Conservation (phyloP, 768 basidiomycete species). For the Gloeopeniophorella convolvens region DNA sequence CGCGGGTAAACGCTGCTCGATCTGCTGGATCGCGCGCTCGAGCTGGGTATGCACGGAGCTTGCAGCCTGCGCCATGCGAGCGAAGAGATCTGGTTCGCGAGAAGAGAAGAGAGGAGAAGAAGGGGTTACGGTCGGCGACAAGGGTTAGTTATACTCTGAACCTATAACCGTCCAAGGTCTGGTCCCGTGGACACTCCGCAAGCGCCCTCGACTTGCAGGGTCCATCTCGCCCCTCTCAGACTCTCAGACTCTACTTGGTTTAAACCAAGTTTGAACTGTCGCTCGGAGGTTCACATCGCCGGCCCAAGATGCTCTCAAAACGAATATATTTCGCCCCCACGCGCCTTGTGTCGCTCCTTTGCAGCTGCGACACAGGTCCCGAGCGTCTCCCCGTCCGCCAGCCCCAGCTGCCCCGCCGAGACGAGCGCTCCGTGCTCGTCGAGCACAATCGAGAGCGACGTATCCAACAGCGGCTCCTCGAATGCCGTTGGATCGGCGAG, state of each 20-base stretch:
- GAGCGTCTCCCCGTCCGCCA: slow-evolving; percentile 32
- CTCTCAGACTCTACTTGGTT: too few relatives aligned
- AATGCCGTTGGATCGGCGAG: slow-evolving; percentile 85
- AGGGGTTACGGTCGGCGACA: not conserved
- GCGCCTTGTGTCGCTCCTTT: slow-evolving; percentile 16
- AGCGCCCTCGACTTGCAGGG: not conserved
- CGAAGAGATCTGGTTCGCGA: not conserved
- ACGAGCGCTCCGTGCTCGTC: slow-evolving; percentile 44
- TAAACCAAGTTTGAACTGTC: too few relatives aligned
- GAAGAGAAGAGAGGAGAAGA: not conserved
- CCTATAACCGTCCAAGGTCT: too few relatives aligned
- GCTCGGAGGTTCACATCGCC: not conserved
- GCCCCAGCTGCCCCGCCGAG: slow-evolving; percentile 50
- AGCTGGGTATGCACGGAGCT: slow-evolving; percentile 38
- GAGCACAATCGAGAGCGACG: slow-evolving; percentile 57
- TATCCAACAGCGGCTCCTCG: slow-evolving; percentile 81
- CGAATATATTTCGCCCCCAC: slow-evolving; percentile 16
- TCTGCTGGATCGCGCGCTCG: slow-evolving; percentile 62
- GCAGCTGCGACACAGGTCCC: slow-evolving; percentile 36
- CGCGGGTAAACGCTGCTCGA: slow-evolving; percentile 42
- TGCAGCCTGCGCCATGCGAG: not conserved
- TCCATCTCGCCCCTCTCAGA: too few relatives aligned
- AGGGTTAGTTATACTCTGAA: not conserved
- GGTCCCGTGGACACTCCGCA: slow-evolving; percentile 8
- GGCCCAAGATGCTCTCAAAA: slow-evolving; percentile 1